Conservation (phyloP, 441 rosid species). For the Eutrema salsugineum region DNA sequence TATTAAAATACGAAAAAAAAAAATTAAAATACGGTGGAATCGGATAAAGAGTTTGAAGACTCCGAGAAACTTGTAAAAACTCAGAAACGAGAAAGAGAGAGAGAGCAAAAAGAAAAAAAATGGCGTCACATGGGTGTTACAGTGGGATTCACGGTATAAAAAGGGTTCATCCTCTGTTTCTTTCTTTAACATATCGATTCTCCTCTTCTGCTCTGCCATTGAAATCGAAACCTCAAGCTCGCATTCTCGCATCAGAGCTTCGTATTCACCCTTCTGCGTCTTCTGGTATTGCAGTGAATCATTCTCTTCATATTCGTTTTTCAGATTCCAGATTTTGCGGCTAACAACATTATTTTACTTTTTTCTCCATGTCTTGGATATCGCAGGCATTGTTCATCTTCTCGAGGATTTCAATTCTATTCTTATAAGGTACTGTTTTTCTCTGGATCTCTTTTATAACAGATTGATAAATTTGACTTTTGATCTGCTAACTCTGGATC, state of each 20-base stretch:
- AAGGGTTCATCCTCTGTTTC: slow-evolving; percentile 28
- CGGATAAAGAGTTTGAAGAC: slow-evolving; percentile 15
- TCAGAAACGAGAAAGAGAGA: not conserved
- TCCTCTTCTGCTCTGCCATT: slow-evolving; percentile 17
- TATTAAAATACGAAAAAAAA: not conserved
- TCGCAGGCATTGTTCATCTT: slow-evolving; percentile 35
- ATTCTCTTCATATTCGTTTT: not conserved
- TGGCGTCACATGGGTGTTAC: slow-evolving; percentile 48
- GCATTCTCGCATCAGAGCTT: not conserved
- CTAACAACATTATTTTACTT: slow-evolving; percentile 18
- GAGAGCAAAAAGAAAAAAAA: slow-evolving; percentile 5
- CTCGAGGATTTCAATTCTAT: slow-evolving; percentile 28
- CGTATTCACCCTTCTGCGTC: not conserved
- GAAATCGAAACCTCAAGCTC: not conserved
- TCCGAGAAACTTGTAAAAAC: slow-evolving; percentile 16
- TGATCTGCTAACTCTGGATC: not conserved
- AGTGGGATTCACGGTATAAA: slow-evolving; percentile 45
- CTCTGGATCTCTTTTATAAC: not conserved
- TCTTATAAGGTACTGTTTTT: slow-evolving; percentile 46
- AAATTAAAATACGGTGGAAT: not conserved
- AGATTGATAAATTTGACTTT: not conserved
- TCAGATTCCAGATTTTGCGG: not conserved
- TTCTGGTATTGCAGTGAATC: slow-evolving; percentile 15
- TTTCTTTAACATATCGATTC: slow-evolving; percentile 27
- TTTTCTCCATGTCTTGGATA: slow-evolving; percentile 35